phyloP scores from a whole-genome alignment of 192 early-diverging fungal species.

The Rhizoclosmatium globosum region DNA sequence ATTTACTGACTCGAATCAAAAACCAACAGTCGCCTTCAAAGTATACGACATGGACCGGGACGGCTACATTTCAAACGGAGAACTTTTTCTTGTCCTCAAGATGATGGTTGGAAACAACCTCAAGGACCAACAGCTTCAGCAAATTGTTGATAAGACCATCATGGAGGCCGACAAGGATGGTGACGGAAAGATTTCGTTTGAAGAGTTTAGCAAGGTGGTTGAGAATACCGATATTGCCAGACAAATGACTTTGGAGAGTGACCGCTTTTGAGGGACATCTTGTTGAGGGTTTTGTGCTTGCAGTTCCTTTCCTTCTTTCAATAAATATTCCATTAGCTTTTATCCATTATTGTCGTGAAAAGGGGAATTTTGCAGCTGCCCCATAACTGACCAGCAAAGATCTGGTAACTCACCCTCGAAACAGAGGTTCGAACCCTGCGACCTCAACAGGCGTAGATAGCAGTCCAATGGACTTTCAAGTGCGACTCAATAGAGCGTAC shows the following conservation, averaged over 20 bases:
- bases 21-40: slow-evolving; percentile 88
- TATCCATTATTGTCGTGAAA: too few species aligned
- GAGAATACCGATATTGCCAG: slow-evolving; percentile 95
- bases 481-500: too few species aligned
- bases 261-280: slow-evolving; percentile 48
- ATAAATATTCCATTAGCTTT: too few species aligned
- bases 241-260: slow-evolving; percentile 90
- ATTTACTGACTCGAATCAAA: neutral
- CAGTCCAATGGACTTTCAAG: too few species aligned
- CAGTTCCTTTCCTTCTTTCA: neutral
- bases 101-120: slow-evolving; percentile 99
- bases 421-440: too few species aligned
- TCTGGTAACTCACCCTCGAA: too few species aligned
- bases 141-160: slow-evolving; percentile 99
- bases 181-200: slow-evolving; percentile 97
- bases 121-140: slow-evolving; percentile 95
- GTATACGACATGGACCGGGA: slow-evolving; percentile 99
- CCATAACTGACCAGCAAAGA: too few species aligned
- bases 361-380: too few species aligned
- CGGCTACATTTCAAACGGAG: slow-evolving; percentile 98
- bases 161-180: slow-evolving; percentile 95
- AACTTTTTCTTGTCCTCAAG: slow-evolving; percentile 97
- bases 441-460: too few species aligned
- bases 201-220: slow-evolving; percentile 95
- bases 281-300: neutral